phyloP scores from a whole-genome alignment of 1,284 basidiomycete species.

The Apiotrichum veenhuisii region DNA sequence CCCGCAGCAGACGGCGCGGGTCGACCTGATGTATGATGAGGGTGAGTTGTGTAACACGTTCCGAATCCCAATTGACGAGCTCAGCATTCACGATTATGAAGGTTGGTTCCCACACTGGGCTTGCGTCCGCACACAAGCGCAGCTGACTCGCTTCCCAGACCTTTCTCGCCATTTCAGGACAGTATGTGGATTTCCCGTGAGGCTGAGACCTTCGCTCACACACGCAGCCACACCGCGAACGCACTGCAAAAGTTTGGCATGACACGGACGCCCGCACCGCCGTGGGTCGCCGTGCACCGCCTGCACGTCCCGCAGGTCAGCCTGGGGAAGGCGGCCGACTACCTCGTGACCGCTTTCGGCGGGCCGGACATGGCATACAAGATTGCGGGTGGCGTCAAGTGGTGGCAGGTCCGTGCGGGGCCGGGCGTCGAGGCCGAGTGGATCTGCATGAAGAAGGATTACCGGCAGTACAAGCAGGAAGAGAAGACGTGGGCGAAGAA shows the following conservation, averaged over 20 bases:
- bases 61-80: conserved; percentile 13
- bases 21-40: conserved; percentile 78
- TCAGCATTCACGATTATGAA: conserved; percentile 70
- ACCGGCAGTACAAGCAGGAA: conserved; percentile 27
- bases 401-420: conserved; percentile 91
- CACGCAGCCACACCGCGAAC: not conserved
- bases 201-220: too few species aligned
- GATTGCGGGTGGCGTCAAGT: conserved; percentile 83
- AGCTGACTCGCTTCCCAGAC: conserved; percentile 48
- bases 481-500: conserved; percentile 28
- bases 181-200: too few species aligned
- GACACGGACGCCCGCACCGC: conserved; percentile 78
- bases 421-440: conserved; percentile 81
- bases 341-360: conserved; percentile 76
- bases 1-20: conserved; percentile 58
- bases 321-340: conserved; percentile 73
- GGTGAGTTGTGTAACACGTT: conserved; percentile 32
- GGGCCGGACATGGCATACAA: conserved; percentile 70
- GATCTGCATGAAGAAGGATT: conserved; percentile 64
- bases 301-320: conserved; percentile 62
- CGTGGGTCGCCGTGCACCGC: conserved; percentile 77
- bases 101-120: conserved; percentile 50
- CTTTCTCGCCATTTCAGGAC: conserved; percentile 60
- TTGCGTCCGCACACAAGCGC: not conserved
- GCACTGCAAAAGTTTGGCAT: conserved; percentile 79